Evolutionary conservation across 2,329 filamentous ascomycete species (phyloP).

Genomic region (Neofusicoccum umdonicola): DNA sequence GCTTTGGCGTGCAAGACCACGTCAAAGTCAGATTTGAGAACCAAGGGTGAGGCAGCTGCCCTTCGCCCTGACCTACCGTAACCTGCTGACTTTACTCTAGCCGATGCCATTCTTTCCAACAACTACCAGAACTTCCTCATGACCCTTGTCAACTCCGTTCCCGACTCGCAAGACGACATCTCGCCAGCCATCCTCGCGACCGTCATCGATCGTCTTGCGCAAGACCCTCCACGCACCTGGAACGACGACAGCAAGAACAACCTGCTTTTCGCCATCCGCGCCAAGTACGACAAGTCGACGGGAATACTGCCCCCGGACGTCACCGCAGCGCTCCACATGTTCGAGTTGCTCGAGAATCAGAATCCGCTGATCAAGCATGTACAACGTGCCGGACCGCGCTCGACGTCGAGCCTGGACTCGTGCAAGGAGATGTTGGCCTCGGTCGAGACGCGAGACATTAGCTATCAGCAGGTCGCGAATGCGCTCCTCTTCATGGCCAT

Average conservation of each 20-base stretch:
- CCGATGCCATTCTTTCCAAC: constrained; percentile 83
- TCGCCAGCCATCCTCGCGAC: constrained; percentile 69
- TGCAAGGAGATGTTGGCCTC: constrained; percentile 59
- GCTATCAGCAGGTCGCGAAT: constrained; percentile 77
- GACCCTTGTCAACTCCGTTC: constrained; percentile 62
- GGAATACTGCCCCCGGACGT: constrained; percentile 64
- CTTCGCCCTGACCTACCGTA: background rate
- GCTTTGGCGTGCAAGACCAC: constrained; percentile 84
- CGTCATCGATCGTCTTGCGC: constrained; percentile 81
- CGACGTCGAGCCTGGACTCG: constrained; percentile 72
- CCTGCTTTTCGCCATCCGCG: constrained; percentile 61
- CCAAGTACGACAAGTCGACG: constrained; percentile 57
- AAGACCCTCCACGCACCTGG: constrained; percentile 83
- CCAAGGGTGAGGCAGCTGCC: constrained; percentile 66
- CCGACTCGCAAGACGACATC: constrained; percentile 64
- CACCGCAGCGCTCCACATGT: constrained; percentile 67
- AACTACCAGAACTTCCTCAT: constrained; percentile 77
- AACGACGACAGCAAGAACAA: constrained; percentile 72
- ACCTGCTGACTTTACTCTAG: constrained; percentile 47
- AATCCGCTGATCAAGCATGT: constrained; percentile 64
- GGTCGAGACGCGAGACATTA: constrained; percentile 63
- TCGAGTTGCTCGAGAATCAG: constrained; percentile 61
- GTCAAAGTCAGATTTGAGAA: constrained; percentile 76
- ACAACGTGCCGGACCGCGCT: constrained; percentile 70
- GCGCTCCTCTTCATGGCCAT: constrained; percentile 71